Percentiles rank a stretch among this genome's conserved stretches.
Evolutionary conservation across 768 basidiomycete genomes (phyloP).

Genomic region (Tulasnella sp.): DNA sequence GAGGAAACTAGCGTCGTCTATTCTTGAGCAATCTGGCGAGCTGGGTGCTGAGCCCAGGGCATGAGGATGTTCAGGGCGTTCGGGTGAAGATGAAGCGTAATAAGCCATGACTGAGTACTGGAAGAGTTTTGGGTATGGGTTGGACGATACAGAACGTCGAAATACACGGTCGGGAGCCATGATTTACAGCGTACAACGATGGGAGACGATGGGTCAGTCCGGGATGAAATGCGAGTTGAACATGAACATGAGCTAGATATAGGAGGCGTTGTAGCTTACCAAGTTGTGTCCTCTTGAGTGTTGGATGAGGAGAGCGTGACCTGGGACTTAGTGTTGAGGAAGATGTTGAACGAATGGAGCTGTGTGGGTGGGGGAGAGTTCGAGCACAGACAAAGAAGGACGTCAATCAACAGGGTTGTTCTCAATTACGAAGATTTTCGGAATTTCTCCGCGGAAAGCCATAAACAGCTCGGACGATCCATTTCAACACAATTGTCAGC

Average conservation of each 20-base stretch:
- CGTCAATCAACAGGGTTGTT: slow-evolving; percentile 19
- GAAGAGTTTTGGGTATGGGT: slow-evolving; percentile 8
- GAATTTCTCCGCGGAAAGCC: not conserved
- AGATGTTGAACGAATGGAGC: not conserved
- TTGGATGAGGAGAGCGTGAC: not conserved
- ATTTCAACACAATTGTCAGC: not conserved
- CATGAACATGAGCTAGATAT: not conserved
- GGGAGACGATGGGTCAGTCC: slow-evolving; percentile 22
- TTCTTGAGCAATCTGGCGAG: slow-evolving; percentile 25
- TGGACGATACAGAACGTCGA: slow-evolving; percentile 24
- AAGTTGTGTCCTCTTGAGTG: not conserved
- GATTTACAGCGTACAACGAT: not conserved
- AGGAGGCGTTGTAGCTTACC: not conserved
- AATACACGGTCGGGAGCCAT: slow-evolving; percentile 19
- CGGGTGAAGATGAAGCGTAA: slow-evolving; percentile 30
- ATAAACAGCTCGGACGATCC: not conserved
- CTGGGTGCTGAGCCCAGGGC: not conserved
- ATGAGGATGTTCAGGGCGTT: slow-evolving; percentile 22
- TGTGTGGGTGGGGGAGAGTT: not conserved
- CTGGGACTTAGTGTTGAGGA: not conserved
- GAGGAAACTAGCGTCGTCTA: slow-evolving; percentile 33
- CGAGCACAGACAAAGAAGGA: slow-evolving; percentile 12
- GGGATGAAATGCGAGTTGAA: slow-evolving; percentile 8
- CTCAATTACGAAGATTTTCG: slow-evolving; percentile 21
- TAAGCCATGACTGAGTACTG: slow-evolving; percentile 16